Evolutionary conservation across 1,284 basidiomycete species (phyloP).

Genomic region (Pterulicium gracile): DNA sequence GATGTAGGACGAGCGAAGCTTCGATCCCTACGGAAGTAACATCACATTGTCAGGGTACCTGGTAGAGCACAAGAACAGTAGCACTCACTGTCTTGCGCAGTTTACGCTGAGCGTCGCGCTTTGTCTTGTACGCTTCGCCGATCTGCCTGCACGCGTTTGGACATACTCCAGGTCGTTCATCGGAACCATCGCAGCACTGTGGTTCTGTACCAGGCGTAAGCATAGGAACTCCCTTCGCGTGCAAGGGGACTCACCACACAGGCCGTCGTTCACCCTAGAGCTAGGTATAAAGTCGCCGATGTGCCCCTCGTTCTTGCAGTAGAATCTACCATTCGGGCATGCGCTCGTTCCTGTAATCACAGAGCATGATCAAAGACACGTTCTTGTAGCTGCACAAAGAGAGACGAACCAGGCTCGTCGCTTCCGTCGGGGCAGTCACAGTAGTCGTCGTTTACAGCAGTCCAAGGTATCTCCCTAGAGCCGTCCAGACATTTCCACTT

Average conservation of each 20-base stretch:
- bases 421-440: constrained; percentile 92
- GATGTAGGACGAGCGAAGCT: constrained; percentile 86
- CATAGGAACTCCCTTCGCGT: constrained; percentile 6
- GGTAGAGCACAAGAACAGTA: background rate
- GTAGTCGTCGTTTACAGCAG: constrained; percentile 86
- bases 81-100: constrained; percentile 64
- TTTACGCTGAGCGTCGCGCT: constrained; percentile 63
- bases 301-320: constrained; percentile 86
- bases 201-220: constrained; percentile 42
- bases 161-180: constrained; percentile 78
- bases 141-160: constrained; percentile 70
- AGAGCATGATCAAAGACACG: constrained; percentile 6
- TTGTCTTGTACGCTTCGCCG: constrained; percentile 60
- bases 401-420: constrained; percentile 73
- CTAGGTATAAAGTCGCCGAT: constrained; percentile 71
- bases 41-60: background rate
- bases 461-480: constrained; percentile 62
- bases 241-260: constrained; percentile 66
- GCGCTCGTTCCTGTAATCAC: constrained; percentile 67
- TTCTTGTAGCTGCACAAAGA: background rate
- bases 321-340: constrained; percentile 71
- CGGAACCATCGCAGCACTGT: constrained; percentile 97
- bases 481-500: constrained; percentile 69
- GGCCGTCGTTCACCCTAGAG: constrained; percentile 87
- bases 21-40: constrained; percentile 54